phyloP scores from a whole-genome alignment of 1,139 yeast species.

The Geotrichum phurueaensis region DNA sequence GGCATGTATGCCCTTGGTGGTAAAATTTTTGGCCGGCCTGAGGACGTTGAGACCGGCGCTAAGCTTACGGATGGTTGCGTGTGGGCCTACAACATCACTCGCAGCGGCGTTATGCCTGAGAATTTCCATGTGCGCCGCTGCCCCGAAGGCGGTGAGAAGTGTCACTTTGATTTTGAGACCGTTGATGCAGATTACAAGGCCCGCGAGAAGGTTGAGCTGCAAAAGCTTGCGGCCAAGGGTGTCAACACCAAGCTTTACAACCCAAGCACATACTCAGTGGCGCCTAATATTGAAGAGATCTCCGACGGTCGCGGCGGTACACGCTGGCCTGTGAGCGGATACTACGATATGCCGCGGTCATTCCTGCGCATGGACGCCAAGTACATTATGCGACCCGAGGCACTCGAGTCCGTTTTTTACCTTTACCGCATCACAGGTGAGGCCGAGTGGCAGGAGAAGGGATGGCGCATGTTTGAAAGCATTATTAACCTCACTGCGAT shows the following conservation, averaged over 20 bases:
- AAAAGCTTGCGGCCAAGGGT: constrained; percentile 2
- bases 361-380: constrained; percentile 40
- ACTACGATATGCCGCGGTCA: constrained; percentile 36
- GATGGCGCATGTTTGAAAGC: constrained; percentile 58
- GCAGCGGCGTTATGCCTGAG: constrained; percentile 45
- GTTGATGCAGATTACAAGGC: constrained; percentile 8
- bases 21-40: constrained; percentile 43
- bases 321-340: constrained; percentile 32
- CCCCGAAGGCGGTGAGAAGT: constrained; percentile 29
- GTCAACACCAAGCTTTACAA: not conserved
- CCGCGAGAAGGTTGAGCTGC: not conserved
- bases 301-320: constrained; percentile 22
- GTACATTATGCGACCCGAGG: constrained; percentile 64
- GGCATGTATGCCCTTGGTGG: constrained; percentile 69
- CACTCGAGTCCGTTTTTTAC: constrained; percentile 68
- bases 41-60: constrained; percentile 54
- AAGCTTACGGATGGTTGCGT: constrained; percentile 65
- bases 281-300: constrained; percentile 2
- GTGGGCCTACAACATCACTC: constrained; percentile 47
- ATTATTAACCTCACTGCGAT: constrained; percentile 36
- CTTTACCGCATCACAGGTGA: constrained; percentile 74
- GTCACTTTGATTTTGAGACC: constrained; percentile 24
- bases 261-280: not conserved
- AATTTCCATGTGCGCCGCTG: constrained; percentile 38
- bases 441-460: constrained; percentile 59